These are phyloP conservation scores for Arachis stenosperma DNA, from an alignment of 306 rosid species.

Conservation along the genomic window DNA sequence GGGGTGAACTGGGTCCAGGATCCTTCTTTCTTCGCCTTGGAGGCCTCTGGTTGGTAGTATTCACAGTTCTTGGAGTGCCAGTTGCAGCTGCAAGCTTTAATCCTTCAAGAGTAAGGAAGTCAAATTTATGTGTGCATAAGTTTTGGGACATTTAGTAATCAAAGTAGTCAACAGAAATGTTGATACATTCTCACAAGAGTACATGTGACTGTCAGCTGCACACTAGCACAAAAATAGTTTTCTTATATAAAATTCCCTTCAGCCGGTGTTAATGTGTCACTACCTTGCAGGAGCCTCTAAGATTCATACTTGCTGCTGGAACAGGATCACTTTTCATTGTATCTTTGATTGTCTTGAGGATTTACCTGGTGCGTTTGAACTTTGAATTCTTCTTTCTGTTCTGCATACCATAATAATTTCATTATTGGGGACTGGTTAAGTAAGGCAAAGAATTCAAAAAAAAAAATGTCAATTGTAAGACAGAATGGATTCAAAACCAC, in stretches of 20 bases:
- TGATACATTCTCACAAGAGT: slow-evolving; percentile 2
- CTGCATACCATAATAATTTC: slow-evolving; percentile 11
- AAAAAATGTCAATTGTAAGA: slow-evolving; percentile 7
- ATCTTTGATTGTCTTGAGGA: slow-evolving; percentile 77
- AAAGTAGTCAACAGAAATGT: slow-evolving; percentile 18
- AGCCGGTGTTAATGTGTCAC: slow-evolving; percentile 15
- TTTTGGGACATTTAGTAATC: slow-evolving; percentile 23
- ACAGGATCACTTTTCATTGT: slow-evolving; percentile 95
- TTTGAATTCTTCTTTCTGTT: slow-evolving; percentile 32
- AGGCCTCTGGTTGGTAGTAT: slow-evolving; percentile 84
- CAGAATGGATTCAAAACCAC: slow-evolving; percentile 12
- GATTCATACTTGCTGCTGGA: slow-evolving; percentile 93
- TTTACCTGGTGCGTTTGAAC: slow-evolving; percentile 74
- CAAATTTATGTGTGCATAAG: slow-evolving; percentile 1
- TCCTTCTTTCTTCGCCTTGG: slow-evolving; percentile 90
- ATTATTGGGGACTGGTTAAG: slow-evolving; percentile 4
- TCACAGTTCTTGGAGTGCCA: slow-evolving; percentile 82
- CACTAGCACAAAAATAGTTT: slow-evolving; percentile 15
- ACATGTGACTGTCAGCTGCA: background rate
- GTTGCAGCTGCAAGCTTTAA: slow-evolving; percentile 95
- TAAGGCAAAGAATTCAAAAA: slow-evolving; percentile 21
- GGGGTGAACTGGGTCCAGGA: slow-evolving; percentile 93
- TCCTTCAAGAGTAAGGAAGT: slow-evolving; percentile 78
- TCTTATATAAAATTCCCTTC: slow-evolving; percentile 17
- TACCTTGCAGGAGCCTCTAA: slow-evolving; percentile 84